Percentiles rank a stretch among this genome's conserved stretches.
phyloP scores from a whole-genome alignment of 2,329 filamentous ascomycete species.

The Aspergillus awamori region DNA sequence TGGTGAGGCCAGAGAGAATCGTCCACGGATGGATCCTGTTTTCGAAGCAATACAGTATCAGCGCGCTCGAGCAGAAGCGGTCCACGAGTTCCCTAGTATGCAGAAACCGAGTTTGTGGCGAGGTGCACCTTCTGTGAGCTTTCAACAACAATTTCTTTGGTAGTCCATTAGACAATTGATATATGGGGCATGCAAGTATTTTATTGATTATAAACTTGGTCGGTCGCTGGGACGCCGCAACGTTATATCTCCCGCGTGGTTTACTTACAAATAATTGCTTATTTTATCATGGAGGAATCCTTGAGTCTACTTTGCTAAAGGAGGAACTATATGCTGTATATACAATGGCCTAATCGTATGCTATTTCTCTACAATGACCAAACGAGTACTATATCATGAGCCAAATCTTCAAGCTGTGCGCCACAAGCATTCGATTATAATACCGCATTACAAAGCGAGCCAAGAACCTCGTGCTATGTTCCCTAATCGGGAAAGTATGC shows the following conservation, averaged over 20 bases:
- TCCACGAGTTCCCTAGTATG: neutral
- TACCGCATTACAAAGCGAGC: too few species aligned
- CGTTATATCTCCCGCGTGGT: neutral
- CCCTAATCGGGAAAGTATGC: neutral
- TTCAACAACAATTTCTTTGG: slow-evolving; percentile 40
- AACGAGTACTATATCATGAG: too few species aligned
- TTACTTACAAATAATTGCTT: neutral
- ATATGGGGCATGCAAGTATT: neutral
- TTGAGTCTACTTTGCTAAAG: neutral
- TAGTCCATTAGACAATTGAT: slow-evolving; percentile 12
- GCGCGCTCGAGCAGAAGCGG: neutral
- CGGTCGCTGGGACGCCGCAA: neutral
- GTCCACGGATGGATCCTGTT: neutral
- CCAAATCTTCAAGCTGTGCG: too few species aligned
- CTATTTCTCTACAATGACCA: too few species aligned
- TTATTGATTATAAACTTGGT: neutral
- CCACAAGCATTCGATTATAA: too few species aligned
- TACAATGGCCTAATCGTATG: neutral
- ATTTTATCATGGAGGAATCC: neutral
- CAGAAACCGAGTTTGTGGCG: slow-evolving; percentile 30
- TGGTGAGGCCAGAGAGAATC: neutral
- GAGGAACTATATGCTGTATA: neutral
- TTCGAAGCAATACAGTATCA: slow-evolving; percentile 6
- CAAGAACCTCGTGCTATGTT: neutral
- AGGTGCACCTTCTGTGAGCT: slow-evolving; percentile 34